These are phyloP conservation scores for Chionographis japonica DNA, from an alignment of 106 monocot species.

Conservation along the genomic window DNA sequence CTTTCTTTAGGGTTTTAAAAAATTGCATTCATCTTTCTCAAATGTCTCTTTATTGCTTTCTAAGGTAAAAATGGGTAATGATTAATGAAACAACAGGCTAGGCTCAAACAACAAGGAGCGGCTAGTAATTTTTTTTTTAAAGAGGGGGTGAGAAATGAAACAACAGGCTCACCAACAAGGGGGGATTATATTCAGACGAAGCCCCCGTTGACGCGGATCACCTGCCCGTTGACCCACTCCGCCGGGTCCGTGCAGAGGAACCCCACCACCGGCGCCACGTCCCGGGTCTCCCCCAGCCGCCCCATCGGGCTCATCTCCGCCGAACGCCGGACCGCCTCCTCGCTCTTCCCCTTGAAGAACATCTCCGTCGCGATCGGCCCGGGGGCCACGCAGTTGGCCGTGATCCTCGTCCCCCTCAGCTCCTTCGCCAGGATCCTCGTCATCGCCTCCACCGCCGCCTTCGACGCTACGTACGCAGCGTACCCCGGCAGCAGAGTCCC, in stretches of 20 bases:
- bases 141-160: too few relatives aligned
- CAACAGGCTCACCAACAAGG: too few relatives aligned
- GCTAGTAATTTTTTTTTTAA: too few relatives aligned
- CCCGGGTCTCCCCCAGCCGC: constrained; percentile 41
- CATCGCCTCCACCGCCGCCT: constrained; percentile 72
- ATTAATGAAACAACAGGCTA: too few relatives aligned
- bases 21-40: too few relatives aligned
- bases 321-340: constrained; percentile 22
- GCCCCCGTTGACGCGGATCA: constrained; percentile 56
- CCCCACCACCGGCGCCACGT: constrained; percentile 65
- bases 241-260: constrained; percentile 41
- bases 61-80: too few relatives aligned
- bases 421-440: constrained; percentile 49
- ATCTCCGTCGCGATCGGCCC: constrained; percentile 49
- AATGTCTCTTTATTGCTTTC: too few relatives aligned
- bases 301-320: constrained; percentile 22
- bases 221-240: constrained; percentile 76
- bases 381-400: constrained; percentile 65
- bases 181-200: constrained; percentile 8
- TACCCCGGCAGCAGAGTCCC: constrained; percentile 23
- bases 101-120: too few relatives aligned
- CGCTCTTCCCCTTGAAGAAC: constrained; percentile 47
- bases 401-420: constrained; percentile 36
- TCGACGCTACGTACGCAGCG: constrained; percentile 54
- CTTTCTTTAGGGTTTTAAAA: too few relatives aligned